Percentiles rank a stretch among this genome's conserved stretches.
These are phyloP conservation scores for Mycosphaerella sp. DNA, from an alignment of 2,329 filamentous ascomycete species.

Conservation along the genomic window DNA sequence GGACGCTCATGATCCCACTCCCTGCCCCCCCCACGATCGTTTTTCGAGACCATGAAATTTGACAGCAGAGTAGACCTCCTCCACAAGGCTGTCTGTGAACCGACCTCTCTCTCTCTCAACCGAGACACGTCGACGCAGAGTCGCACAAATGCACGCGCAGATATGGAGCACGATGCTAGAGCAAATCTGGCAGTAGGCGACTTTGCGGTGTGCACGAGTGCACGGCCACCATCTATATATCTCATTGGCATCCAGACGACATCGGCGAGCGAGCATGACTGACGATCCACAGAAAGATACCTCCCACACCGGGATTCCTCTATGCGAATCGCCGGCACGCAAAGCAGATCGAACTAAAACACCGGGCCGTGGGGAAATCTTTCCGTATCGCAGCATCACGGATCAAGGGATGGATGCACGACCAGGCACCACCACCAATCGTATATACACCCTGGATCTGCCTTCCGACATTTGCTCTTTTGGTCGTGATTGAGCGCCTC, in stretches of 20 bases:
- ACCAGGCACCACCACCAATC: constrained; percentile 13
- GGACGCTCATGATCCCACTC: too few relatives aligned
- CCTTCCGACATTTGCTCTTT: constrained; percentile 9
- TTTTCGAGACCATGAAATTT: neutral
- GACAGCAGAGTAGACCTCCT: neutral
- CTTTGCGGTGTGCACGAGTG: constrained; percentile 19
- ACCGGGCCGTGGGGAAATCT: constrained; percentile 15
- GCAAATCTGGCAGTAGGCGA: constrained; percentile 7
- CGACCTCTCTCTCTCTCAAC: neutral
- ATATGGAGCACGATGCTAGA: constrained; percentile 12
- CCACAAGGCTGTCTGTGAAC: neutral
- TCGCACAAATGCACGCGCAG: constrained; percentile 13
- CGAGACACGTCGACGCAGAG: constrained; percentile 4
- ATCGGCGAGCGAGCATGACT: constrained; percentile 7
- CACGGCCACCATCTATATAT: constrained; percentile 4
- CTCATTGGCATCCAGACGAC: constrained; percentile 10
- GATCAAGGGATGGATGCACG: constrained; percentile 11
- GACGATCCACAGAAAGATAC: constrained; percentile 7
- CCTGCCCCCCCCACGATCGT: too few relatives aligned
- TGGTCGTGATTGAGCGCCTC: constrained; percentile 18
- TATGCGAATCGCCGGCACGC: constrained; percentile 10
- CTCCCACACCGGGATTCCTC: neutral
- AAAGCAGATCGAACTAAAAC: constrained; percentile 12
- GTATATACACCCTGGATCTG: constrained; percentile 8
- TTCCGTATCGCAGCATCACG: constrained; percentile 5